These are phyloP conservation scores for Fusarium floridanum DNA, from an alignment of 2,329 filamentous ascomycete species.

Conservation along the genomic window DNA sequence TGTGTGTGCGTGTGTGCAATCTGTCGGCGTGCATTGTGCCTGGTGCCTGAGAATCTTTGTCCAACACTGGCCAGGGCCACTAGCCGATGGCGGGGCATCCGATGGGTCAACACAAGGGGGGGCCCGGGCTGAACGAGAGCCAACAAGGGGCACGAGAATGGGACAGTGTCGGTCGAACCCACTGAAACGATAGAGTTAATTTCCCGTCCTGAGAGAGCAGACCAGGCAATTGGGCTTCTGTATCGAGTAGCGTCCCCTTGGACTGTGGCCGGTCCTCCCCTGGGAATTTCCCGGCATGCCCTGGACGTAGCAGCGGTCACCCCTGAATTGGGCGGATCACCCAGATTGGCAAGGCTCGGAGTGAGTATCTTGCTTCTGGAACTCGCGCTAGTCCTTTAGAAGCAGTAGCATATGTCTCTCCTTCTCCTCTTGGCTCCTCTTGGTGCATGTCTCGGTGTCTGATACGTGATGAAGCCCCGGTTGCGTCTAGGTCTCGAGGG, in stretches of 20 bases:
- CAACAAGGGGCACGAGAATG: slow-evolving; percentile 23
- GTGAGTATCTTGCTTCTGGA: slow-evolving; percentile 25
- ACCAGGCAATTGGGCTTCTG: not conserved
- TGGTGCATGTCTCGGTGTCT: slow-evolving; percentile 24
- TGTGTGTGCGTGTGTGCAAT: slow-evolving; percentile 8
- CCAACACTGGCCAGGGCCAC: slow-evolving; percentile 4
- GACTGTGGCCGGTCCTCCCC: slow-evolving; percentile 20
- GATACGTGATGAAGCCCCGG: slow-evolving; percentile 16
- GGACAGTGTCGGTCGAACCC: slow-evolving; percentile 9
- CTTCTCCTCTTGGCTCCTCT: slow-evolving; percentile 19
- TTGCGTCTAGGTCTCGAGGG: slow-evolving; percentile 29
- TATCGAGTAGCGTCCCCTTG: slow-evolving; percentile 26
- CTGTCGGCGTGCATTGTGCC: slow-evolving; percentile 11
- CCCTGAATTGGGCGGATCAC: slow-evolving; percentile 18
- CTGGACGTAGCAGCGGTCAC: slow-evolving; percentile 11
- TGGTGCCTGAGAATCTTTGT: slow-evolving; percentile 13
- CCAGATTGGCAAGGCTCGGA: slow-evolving; percentile 12
- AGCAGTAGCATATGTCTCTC: slow-evolving; percentile 25
- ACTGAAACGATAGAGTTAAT: slow-evolving; percentile 28
- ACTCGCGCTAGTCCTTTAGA: slow-evolving; percentile 22
- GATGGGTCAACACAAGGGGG: slow-evolving; percentile 25
- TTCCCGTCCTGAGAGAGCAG: slow-evolving; percentile 22
- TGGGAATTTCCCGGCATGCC: slow-evolving; percentile 24
- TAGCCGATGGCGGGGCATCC: slow-evolving; percentile 20
- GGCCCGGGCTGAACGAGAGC: slow-evolving; percentile 4